These are phyloP conservation scores for Exophiala oligosperma DNA, from an alignment of 2,329 filamentous ascomycete species.

Conservation along the genomic window DNA sequence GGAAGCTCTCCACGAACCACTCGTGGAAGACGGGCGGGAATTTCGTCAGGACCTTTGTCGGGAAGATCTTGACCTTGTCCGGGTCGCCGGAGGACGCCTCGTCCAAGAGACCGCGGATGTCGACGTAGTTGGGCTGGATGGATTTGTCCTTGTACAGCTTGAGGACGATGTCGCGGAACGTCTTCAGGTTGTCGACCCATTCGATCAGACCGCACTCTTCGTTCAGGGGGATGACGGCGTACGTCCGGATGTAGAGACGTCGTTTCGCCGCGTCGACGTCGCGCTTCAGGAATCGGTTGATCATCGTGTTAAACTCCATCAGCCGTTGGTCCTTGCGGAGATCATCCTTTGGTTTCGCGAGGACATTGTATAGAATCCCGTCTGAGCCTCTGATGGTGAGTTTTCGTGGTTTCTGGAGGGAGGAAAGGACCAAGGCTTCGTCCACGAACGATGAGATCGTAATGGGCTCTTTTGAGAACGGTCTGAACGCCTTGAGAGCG, in stretches of 20 bases:
- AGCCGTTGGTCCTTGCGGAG: slow-evolving; percentile 94
- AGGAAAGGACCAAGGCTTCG: slow-evolving; percentile 85
- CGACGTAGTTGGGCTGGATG: slow-evolving; percentile 62
- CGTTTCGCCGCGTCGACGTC: slow-evolving; percentile 88
- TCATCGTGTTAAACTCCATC: slow-evolving; percentile 99
- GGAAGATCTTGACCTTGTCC: slow-evolving; percentile 53
- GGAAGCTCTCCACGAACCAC: slow-evolving; percentile 96
- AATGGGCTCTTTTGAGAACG: slow-evolving; percentile 83
- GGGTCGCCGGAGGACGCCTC: slow-evolving; percentile 59
- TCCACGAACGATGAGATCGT: slow-evolving; percentile 79
- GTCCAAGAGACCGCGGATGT: slow-evolving; percentile 61
- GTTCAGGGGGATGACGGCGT: slow-evolving; percentile 93
- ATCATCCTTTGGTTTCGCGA: slow-evolving; percentile 98
- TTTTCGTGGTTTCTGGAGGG: slow-evolving; percentile 87
- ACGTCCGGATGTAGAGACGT: slow-evolving; percentile 93
- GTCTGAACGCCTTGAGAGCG: slow-evolving; percentile 70
- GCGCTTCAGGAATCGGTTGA: slow-evolving; percentile 89
- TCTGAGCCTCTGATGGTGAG: slow-evolving; percentile 87
- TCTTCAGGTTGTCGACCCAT: slow-evolving; percentile 96
- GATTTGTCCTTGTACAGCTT: slow-evolving; percentile 74
- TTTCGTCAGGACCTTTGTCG: slow-evolving; percentile 44
- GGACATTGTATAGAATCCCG: slow-evolving; percentile 80
- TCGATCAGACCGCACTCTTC: slow-evolving; percentile 98
- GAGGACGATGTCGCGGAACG: slow-evolving; percentile 86
- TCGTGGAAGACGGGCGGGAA: slow-evolving; percentile 85